Conservation (phyloP, 495 filamentous ascomycete species). For the Podospora didyma region DNA sequence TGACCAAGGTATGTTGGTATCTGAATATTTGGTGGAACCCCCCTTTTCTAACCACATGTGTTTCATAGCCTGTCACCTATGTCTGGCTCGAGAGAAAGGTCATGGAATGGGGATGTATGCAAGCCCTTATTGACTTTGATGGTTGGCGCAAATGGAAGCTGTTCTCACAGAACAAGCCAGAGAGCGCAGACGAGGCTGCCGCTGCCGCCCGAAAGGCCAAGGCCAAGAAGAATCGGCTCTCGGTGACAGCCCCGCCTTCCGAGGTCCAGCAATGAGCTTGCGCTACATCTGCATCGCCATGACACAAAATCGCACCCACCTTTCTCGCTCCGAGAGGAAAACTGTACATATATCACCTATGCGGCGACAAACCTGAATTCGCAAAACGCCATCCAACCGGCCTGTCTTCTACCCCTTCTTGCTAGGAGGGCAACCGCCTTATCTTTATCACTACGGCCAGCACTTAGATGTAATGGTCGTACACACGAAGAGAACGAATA, state of each 20-base stretch:
- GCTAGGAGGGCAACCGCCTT: too few species aligned
- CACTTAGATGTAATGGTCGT: too few species aligned
- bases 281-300: too few species aligned
- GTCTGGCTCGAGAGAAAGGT: constrained; percentile 97
- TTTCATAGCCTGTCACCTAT: constrained; percentile 86
- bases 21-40: neutral
- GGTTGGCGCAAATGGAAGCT: constrained; percentile 98
- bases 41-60: neutral
- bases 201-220: constrained; percentile 23
- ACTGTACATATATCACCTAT: too few species aligned
- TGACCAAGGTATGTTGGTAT: constrained; percentile 76
- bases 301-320: too few species aligned
- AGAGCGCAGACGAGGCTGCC: constrained; percentile 26
- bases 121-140: constrained; percentile 97
- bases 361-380: too few species aligned
- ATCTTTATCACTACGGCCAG: too few species aligned
- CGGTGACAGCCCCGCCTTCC: constrained; percentile 13
- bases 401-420: too few species aligned
- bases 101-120: constrained; percentile 99
- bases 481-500: too few species aligned
- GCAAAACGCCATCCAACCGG: too few species aligned
- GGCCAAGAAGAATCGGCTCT: constrained; percentile 37
- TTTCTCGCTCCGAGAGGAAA: too few species aligned
- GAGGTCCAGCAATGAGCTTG: neutral
- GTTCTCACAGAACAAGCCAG: constrained; percentile 45